Evolutionary conservation across 768 basidiomycete genomes (phyloP).

Genomic region (Termitomyces sp.): DNA sequence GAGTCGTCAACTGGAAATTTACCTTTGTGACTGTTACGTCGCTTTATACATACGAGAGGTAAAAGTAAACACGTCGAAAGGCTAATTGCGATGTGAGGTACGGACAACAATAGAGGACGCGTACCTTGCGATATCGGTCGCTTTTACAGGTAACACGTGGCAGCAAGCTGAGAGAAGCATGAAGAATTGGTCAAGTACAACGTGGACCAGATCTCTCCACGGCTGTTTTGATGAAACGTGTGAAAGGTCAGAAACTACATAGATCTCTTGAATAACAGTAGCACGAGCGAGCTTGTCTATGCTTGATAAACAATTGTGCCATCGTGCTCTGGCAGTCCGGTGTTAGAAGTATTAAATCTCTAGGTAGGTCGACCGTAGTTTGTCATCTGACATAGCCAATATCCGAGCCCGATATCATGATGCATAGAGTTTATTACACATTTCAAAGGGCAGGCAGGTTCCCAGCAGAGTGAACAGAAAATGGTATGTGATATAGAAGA

Average conservation of each 20-base stretch:
- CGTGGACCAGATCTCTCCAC: not conserved
- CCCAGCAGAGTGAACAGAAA: not conserved
- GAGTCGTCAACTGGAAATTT: not conserved
- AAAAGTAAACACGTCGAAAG: not conserved
- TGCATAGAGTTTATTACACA: too few relatives aligned
- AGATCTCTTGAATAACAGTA: not conserved
- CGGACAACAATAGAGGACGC: not conserved
- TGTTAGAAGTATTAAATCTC: not conserved
- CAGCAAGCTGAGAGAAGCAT: not conserved
- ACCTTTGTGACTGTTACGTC: not conserved
- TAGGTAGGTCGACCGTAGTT: not conserved
- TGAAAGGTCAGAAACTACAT: not conserved
- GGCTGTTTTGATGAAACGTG: not conserved
- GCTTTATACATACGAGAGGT: not conserved
- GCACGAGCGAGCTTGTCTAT: not conserved
- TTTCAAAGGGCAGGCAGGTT: not conserved
- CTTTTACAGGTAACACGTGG: too few relatives aligned
- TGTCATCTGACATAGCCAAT: not conserved
- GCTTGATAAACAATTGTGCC: not conserved
- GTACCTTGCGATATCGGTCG: not conserved
- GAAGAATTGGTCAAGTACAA: not conserved
- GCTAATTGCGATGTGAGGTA: not conserved
- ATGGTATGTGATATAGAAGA: not conserved
- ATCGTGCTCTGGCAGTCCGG: not conserved
- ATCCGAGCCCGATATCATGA: not conserved